Conservation (phyloP, 345 rosid species). For the Arabis hirsuta region DNA sequence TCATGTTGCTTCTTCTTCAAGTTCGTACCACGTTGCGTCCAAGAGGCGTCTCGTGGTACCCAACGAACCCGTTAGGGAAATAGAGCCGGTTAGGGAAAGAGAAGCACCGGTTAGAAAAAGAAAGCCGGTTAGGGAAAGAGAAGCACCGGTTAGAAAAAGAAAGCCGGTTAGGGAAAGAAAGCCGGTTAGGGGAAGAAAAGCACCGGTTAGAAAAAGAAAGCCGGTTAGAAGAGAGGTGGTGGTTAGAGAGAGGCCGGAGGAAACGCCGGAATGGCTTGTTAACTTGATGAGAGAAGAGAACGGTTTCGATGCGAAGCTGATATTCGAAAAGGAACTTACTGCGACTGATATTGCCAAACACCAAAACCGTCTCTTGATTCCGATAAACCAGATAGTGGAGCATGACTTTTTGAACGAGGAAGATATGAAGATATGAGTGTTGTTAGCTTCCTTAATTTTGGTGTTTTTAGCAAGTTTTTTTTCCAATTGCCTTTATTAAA, state of each 20-base stretch:
- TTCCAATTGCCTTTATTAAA: too few species aligned
- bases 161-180: too few species aligned
- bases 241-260: neutral
- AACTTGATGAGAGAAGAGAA: slow-evolving; percentile 2
- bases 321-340: neutral
- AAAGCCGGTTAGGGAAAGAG: too few species aligned
- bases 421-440: neutral
- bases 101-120: too few species aligned
- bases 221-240: too few species aligned
- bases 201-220: too few species aligned
- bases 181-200: too few species aligned
- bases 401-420: neutral
- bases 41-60: neutral
- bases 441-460: too few species aligned
- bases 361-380: slow-evolving; percentile 3
- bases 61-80: too few species aligned
- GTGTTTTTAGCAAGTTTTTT: too few species aligned
- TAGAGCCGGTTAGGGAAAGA: too few species aligned
- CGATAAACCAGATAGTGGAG: neutral
- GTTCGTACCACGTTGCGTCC: neutral
- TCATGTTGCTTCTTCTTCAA: slow-evolving; percentile 11
- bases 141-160: too few species aligned
- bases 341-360: neutral
- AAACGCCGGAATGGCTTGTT: slow-evolving; percentile 16
- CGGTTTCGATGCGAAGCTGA: neutral